These are phyloP conservation scores for Eimeria necatrix DNA, from an alignment of 169 alveolate species.

Conservation along the genomic window DNA sequence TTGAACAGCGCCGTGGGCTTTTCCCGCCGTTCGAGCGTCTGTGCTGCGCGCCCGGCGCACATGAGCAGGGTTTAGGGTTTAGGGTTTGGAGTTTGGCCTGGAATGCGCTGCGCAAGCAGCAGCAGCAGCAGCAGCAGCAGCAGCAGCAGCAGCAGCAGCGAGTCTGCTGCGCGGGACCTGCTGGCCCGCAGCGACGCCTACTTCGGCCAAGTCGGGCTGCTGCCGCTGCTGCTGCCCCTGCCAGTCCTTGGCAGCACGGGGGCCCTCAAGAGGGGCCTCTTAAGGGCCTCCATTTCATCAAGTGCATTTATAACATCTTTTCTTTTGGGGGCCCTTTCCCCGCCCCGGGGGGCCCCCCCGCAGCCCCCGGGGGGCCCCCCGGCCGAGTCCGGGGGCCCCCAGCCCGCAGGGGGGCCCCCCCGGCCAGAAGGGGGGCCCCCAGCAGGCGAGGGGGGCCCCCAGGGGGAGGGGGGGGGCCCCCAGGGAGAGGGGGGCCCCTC, in stretches of 20 bases:
- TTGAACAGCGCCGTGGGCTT: neutral
- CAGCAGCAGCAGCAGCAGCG: neutral
- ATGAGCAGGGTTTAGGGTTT: neutral
- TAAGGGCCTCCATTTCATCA: neutral
- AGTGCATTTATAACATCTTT: neutral
- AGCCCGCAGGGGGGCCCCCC: neutral
- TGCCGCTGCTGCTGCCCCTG: slow-evolving; percentile 14
- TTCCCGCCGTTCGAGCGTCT: neutral
- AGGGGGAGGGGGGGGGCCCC: too few species aligned
- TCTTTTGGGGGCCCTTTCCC: neutral
- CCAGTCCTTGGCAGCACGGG: neutral
- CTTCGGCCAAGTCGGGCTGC: neutral
- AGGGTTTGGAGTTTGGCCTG: neutral
- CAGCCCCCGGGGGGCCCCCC: neutral
- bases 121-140: neutral
- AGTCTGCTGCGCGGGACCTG: neutral
- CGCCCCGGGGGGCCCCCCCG: slow-evolving; percentile 4
- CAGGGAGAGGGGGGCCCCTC: too few species aligned
- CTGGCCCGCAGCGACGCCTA: neutral
- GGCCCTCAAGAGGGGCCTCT: slow-evolving; percentile 51
- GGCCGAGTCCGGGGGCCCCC: slow-evolving; percentile 5
- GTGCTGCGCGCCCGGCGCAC: neutral
- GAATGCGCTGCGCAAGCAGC: too few species aligned
- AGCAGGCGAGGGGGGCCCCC: slow-evolving; percentile 6
- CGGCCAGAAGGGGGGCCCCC: slow-evolving; percentile 8